Conservation (phyloP, 495 filamentous ascomycete genomes). For the Aspergillus homomorphus region DNA sequence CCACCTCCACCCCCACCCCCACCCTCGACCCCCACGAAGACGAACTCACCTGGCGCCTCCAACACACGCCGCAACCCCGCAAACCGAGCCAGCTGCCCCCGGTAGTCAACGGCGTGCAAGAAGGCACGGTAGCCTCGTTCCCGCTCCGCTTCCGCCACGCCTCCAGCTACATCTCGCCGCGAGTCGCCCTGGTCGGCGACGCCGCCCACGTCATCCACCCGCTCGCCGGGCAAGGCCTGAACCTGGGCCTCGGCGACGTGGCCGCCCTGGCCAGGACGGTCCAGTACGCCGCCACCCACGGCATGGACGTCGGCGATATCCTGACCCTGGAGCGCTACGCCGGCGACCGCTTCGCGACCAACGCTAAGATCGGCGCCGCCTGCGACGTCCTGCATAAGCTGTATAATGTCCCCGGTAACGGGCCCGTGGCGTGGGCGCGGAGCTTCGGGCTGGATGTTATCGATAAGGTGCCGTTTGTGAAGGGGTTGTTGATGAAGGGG, state of each 20-base stretch:
- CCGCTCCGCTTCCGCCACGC: constrained; percentile 89
- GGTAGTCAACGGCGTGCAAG: constrained; percentile 63
- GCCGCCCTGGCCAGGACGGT: constrained; percentile 70
- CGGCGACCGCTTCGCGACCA: constrained; percentile 71
- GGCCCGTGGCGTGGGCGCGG: constrained; percentile 73
- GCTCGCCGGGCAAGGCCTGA: constrained; percentile 90
- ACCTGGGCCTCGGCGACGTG: constrained; percentile 87
- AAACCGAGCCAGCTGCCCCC: constrained; percentile 47
- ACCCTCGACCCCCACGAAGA: constrained; percentile 50
- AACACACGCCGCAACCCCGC: constrained; percentile 56
- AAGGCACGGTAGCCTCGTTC: constrained; percentile 81
- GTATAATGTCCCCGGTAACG: constrained; percentile 66
- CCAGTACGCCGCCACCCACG: constrained; percentile 71
- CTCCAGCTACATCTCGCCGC: constrained; percentile 83
- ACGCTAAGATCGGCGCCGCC: constrained; percentile 82
- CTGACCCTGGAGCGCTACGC: constrained; percentile 78
- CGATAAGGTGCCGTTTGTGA: constrained; percentile 72
- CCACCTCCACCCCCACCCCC: constrained; percentile 7
- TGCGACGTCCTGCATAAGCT: constrained; percentile 94
- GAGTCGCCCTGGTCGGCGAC: constrained; percentile 86
- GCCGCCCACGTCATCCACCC: constrained; percentile 95
- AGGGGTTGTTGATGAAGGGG: constrained; percentile 83
- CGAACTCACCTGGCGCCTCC: constrained; percentile 77
- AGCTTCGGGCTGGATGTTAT: constrained; percentile 74
- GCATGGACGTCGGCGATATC: constrained; percentile 75